phyloP scores from a whole-genome alignment of 441 rosid species.

The Gossypium aridum region DNA sequence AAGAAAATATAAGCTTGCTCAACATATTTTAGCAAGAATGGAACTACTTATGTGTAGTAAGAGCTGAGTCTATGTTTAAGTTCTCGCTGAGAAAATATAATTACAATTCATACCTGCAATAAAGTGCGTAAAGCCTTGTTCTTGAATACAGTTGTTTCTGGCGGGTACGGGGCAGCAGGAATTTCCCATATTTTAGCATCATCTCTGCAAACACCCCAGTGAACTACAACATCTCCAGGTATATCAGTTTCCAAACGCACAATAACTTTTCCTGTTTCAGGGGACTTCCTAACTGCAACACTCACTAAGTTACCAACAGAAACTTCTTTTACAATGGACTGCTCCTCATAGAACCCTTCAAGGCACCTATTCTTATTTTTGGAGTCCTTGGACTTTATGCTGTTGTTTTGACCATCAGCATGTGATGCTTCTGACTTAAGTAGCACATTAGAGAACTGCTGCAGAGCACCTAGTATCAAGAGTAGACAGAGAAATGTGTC shows the following conservation, averaged over 20 bases:
- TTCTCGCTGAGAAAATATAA: slow-evolving; percentile 13
- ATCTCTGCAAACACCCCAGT: slow-evolving; percentile 97
- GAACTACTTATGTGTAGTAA: not conserved
- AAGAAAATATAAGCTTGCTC: not conserved
- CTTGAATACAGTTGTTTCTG: slow-evolving; percentile 63
- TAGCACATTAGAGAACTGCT: slow-evolving; percentile 45
- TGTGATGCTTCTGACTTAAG: slow-evolving; percentile 37
- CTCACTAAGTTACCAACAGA: slow-evolving; percentile 41
- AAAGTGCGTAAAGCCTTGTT: slow-evolving; percentile 78
- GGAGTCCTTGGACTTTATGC: slow-evolving; percentile 23
- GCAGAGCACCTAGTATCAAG: slow-evolving; percentile 42
- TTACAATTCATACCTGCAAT: slow-evolving; percentile 49
- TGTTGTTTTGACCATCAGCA: slow-evolving; percentile 28
- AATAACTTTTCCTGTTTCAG: slow-evolving; percentile 54
- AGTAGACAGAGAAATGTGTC: slow-evolving; percentile 17
- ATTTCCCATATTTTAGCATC: slow-evolving; percentile 72
- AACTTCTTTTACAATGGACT: slow-evolving; percentile 48
- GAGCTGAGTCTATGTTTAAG: slow-evolving; percentile 1
- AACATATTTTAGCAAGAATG: slow-evolving; percentile 10
- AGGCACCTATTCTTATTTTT: slow-evolving; percentile 34
- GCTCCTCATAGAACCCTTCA: slow-evolving; percentile 76
- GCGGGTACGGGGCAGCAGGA: slow-evolving; percentile 75
- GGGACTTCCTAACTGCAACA: slow-evolving; percentile 61
- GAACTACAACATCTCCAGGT: slow-evolving; percentile 75
- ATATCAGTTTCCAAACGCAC: slow-evolving; percentile 71